Conservation (phyloP, 2,329 filamentous ascomycete species). For the Colletotrichum plurivorum region DNA sequence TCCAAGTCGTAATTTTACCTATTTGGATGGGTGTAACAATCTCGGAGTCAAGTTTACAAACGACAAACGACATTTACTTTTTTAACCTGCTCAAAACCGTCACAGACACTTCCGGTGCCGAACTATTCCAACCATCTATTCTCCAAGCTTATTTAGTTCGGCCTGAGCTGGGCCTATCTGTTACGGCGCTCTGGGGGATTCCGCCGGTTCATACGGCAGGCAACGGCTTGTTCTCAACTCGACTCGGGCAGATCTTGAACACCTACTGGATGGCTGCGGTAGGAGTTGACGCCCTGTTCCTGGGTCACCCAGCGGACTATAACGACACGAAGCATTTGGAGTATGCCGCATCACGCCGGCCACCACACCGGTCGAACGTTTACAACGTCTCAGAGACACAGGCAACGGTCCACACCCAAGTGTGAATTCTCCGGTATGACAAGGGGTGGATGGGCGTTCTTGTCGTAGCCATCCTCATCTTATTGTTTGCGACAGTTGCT, state of each 20-base stretch:
- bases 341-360: no score
- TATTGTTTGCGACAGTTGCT: neutral
- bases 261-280: neutral
- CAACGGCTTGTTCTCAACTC: neutral
- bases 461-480: neutral
- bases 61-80: neutral
- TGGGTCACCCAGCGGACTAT: slow-evolving; percentile 11
- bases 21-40: slow-evolving; percentile 1
- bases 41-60: neutral
- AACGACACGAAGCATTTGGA: neutral
- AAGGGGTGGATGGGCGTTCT: slow-evolving; percentile 8
- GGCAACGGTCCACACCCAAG: neutral
- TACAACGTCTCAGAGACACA: slow-evolving; percentile 1
- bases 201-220: neutral
- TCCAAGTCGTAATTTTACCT: neutral
- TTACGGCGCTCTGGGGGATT: neutral
- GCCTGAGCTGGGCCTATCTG: neutral
- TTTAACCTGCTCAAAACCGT: neutral
- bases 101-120: neutral
- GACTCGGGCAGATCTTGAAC: neutral
- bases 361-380: neutral
- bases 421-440: neutral
- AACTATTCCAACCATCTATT: neutral
- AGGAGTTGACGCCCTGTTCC: neutral
- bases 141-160: slow-evolving; percentile 4